phyloP scores from a whole-genome alignment of 2,329 filamentous ascomycete genomes.

The Xylariaceae sp. region DNA sequence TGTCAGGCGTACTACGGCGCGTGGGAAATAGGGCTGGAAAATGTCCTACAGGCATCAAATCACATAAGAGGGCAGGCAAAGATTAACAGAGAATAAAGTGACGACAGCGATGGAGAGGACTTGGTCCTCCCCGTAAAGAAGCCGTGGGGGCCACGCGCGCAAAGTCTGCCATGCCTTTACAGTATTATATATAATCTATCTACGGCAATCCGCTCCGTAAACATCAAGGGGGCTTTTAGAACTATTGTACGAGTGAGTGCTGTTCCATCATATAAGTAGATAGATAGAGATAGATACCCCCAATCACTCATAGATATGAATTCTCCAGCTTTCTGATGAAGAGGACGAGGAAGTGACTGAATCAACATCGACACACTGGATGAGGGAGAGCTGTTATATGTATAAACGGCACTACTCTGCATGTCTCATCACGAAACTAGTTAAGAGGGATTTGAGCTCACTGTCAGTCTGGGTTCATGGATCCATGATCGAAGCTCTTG shows the following conservation, averaged over 20 bases:
- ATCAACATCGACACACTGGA: background rate
- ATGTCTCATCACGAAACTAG: background rate
- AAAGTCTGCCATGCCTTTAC: background rate
- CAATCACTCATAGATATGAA: background rate
- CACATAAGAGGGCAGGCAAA: background rate
- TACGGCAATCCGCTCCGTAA: background rate
- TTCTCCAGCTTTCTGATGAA: background rate
- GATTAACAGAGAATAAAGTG: background rate
- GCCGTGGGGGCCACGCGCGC: background rate
- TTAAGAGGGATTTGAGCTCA: too few relatives aligned
- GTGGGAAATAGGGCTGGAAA: slow-evolving; percentile 1
- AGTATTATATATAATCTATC: background rate
- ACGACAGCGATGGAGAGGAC: background rate
- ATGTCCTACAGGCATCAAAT: slow-evolving; percentile 4
- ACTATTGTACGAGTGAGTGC: background rate
- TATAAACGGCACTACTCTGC: background rate
- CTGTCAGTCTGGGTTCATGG: background rate
- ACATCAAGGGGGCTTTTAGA: background rate
- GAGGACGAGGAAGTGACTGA: background rate
- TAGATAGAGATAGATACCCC: slow-evolving; percentile 3
- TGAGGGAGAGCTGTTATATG: background rate
- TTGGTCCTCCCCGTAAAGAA: background rate
- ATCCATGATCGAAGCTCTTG: background rate
- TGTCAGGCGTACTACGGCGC: slow-evolving; percentile 22
- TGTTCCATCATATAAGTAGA: background rate